These are phyloP conservation scores for Lentinula aciculospora DNA, from an alignment of 768 basidiomycete genomes.

Conservation along the genomic window DNA sequence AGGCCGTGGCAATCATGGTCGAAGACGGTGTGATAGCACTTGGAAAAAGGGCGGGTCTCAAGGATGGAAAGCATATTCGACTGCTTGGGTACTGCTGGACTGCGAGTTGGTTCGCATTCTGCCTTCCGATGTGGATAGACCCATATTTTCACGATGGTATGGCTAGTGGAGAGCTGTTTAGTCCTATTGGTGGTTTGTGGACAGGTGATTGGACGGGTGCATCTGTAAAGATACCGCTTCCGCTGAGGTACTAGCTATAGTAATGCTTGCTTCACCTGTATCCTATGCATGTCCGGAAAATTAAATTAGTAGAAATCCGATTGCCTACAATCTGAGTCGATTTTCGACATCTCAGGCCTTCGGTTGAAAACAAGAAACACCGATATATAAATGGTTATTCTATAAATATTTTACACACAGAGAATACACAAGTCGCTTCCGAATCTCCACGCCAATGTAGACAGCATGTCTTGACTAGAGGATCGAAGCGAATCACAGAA, in stretches of 20 bases:
- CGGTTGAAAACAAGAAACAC: neutral
- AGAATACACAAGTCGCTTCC: neutral
- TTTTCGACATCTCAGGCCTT: too few relatives aligned
- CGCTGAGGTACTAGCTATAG: neutral
- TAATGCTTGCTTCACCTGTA: neutral
- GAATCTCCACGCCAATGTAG: neutral
- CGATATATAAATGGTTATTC: neutral
- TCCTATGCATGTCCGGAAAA: too few relatives aligned
- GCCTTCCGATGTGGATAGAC: slow-evolving; percentile 17
- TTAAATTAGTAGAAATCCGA: too few relatives aligned
- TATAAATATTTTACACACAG: neutral
- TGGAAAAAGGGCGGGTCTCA: slow-evolving; percentile 11
- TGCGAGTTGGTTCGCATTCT: slow-evolving; percentile 19
- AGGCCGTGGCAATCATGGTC: slow-evolving; percentile 27
- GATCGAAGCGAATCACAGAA: neutral
- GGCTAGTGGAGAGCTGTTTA: neutral
- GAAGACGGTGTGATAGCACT: slow-evolving; percentile 23
- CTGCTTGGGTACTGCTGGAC: slow-evolving; percentile 23
- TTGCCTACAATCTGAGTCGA: too few relatives aligned
- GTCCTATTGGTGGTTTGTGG: neutral
- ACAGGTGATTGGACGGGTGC: neutral
- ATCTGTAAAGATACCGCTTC: neutral
- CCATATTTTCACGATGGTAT: slow-evolving; percentile 11
- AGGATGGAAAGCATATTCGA: slow-evolving; percentile 5
- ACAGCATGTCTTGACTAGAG: neutral